These are phyloP conservation scores for Psilocybe tampanensis DNA, from an alignment of 768 basidiomycete species.

Conservation along the genomic window DNA sequence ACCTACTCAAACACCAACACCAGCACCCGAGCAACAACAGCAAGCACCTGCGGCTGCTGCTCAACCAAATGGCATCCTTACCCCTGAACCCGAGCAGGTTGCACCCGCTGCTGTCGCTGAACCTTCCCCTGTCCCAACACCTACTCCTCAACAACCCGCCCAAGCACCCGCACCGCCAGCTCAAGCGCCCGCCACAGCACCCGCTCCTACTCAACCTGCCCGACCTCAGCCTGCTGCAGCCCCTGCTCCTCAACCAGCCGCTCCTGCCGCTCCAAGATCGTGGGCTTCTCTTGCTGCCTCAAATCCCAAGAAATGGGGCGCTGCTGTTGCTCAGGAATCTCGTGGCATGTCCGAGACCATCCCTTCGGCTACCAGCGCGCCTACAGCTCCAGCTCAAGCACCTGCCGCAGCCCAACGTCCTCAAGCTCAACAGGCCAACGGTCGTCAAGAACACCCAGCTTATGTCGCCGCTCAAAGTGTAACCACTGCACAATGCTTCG, in stretches of 20 bases:
- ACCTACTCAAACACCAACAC: conserved; percentile 37
- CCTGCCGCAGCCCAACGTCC: conserved; percentile 13
- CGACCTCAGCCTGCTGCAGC: conserved; percentile 27
- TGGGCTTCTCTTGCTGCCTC: conserved; percentile 94
- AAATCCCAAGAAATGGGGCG: conserved; percentile 83
- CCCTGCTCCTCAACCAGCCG: conserved; percentile 36
- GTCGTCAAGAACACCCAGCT: conserved; percentile 42
- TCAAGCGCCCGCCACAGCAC: conserved; percentile 28
- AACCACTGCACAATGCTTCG: conserved; percentile 81
- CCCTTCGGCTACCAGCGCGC: conserved; percentile 38
- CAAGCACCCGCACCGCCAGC: conserved; percentile 21
- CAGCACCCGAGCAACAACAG: conserved; percentile 28
- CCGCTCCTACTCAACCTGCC: conserved; percentile 40
- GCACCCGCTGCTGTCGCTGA: conserved; percentile 26
- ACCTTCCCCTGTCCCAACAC: conserved; percentile 34
- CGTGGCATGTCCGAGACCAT: conserved; percentile 72
- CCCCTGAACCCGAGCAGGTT: conserved; percentile 43
- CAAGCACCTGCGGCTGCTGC: conserved; percentile 22
- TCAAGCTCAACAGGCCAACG: conserved; percentile 22
- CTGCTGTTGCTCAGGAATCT: conserved; percentile 75
- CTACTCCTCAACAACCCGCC: conserved; percentile 33
- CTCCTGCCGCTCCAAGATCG: conserved; percentile 67
- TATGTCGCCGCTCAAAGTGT: conserved; percentile 61
- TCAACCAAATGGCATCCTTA: conserved; percentile 38
- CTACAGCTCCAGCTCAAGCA: conserved; percentile 3